phyloP scores from a whole-genome alignment of 1,284 basidiomycete genomes.

The Ustilago crameri region DNA sequence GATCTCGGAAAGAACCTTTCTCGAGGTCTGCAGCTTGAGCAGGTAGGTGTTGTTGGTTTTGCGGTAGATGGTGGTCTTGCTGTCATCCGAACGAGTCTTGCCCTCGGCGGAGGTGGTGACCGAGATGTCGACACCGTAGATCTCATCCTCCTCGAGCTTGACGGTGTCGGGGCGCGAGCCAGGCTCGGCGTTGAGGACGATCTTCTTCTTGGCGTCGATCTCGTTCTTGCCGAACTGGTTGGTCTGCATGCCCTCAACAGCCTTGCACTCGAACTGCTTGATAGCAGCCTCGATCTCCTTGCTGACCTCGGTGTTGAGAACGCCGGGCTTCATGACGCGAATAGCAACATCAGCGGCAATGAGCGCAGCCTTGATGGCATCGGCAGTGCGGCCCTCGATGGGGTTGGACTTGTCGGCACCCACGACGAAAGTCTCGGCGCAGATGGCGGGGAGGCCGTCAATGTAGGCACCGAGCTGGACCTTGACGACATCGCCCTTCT shows the following conservation, averaged over 20 bases:
- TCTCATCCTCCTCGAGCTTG: constrained; percentile 81
- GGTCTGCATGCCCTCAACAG: constrained; percentile 76
- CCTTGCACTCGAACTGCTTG: constrained; percentile 67
- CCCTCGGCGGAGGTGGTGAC: constrained; percentile 70
- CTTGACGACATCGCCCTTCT: constrained; percentile 93
- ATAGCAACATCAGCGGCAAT: constrained; percentile 86
- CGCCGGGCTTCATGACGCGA: constrained; percentile 73
- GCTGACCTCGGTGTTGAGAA: constrained; percentile 94
- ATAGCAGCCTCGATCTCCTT: constrained; percentile 81
- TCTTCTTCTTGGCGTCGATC: constrained; percentile 70
- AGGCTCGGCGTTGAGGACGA: constrained; percentile 59
- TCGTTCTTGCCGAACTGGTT: constrained; percentile 97
- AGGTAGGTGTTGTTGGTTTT: constrained; percentile 87
- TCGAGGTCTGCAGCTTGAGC: constrained; percentile 96
- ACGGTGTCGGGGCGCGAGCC: constrained; percentile 56
- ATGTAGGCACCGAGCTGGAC: constrained; percentile 95
- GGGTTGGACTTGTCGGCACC: constrained; percentile 80
- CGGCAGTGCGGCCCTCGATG: constrained; percentile 85
- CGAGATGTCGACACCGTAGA: constrained; percentile 94
- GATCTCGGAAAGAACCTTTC: constrained; percentile 92
- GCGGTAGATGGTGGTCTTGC: constrained; percentile 92
- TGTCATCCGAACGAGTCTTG: constrained; percentile 81
- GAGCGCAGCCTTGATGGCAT: constrained; percentile 92
- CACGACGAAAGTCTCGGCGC: constrained; percentile 78
- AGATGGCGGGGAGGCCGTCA: constrained; percentile 86